Percentiles rank a stretch among this genome's conserved stretches.
Evolutionary conservation across 176 grass and related monocot genomes (phyloP).

Genomic region (Avena sativa): DNA sequence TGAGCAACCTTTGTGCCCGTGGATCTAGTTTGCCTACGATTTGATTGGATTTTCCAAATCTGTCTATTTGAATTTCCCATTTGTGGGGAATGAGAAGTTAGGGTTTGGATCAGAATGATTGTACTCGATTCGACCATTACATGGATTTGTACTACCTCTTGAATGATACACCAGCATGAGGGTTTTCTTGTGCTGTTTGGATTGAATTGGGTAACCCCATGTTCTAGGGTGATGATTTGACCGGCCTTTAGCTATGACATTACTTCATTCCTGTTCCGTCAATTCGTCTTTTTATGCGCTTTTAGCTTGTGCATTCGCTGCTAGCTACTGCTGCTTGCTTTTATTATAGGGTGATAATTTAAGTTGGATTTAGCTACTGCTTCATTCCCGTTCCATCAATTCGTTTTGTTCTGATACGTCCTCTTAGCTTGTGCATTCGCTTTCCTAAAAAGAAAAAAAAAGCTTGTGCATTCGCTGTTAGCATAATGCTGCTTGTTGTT

Average conservation of each 20-base stretch:
- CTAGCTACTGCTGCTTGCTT: conserved; percentile 7
- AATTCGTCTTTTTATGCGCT: background rate
- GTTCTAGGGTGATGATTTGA: background rate
- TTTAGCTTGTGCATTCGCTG: background rate
- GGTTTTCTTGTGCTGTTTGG: background rate
- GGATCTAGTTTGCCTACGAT: background rate
- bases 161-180: background rate
- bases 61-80: background rate
- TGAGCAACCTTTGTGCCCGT: background rate
- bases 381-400: background rate
- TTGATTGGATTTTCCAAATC: background rate
- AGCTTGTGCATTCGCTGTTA: background rate
- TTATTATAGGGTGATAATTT: background rate
- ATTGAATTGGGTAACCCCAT: background rate
- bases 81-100: background rate
- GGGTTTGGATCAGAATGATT: background rate
- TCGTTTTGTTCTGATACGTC: conserved; percentile 9
- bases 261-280: background rate
- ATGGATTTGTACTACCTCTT: background rate
- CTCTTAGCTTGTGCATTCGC: background rate
- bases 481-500: conserved; percentile 7
- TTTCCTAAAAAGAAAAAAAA: background rate
- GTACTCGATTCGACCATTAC: conserved; percentile 1
- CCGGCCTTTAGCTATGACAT: background rate
- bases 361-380: conserved; percentile 3